Percentiles rank a stretch among this genome's conserved stretches.
phyloP scores from a whole-genome alignment of 2,329 filamentous ascomycete genomes.

The Trichoderma asperellum region DNA sequence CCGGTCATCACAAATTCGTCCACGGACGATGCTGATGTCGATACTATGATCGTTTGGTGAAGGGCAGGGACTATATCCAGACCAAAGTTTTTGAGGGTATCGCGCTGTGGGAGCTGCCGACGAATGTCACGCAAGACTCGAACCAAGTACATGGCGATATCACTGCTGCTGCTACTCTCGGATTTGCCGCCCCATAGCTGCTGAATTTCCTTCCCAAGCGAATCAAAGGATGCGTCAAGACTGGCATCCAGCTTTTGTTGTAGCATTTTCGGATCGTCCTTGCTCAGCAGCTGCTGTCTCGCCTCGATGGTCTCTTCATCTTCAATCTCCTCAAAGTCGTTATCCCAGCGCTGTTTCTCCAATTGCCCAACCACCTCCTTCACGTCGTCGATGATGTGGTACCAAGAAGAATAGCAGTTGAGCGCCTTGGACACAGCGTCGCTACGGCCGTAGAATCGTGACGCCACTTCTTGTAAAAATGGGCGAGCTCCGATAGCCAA shows the following conservation, averaged over 20 bases:
- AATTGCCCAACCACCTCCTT: constrained; percentile 66
- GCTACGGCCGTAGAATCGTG: constrained; percentile 73
- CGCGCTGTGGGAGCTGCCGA: constrained; percentile 61
- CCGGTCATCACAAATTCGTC: constrained; percentile 50
- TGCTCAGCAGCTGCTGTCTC: constrained; percentile 69
- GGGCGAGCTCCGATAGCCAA: constrained; percentile 65
- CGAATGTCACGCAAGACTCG: constrained; percentile 76
- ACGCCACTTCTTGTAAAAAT: constrained; percentile 71
- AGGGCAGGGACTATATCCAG: constrained; percentile 64
- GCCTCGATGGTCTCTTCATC: constrained; percentile 72
- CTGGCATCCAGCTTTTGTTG: constrained; percentile 61
- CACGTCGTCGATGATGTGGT: constrained; percentile 70
- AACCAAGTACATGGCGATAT: constrained; percentile 67
- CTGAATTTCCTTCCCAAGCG: constrained; percentile 60
- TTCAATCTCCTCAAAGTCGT: constrained; percentile 73
- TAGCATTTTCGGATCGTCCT: constrained; percentile 69
- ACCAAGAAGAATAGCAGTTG: constrained; percentile 72
- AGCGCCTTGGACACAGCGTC: constrained; percentile 65
- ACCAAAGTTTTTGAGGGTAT: constrained; percentile 59
- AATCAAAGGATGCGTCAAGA: constrained; percentile 59
- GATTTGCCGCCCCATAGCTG: constrained; percentile 54
- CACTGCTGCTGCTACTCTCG: constrained; percentile 53
- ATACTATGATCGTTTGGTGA: constrained; percentile 62
- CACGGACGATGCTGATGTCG: constrained; percentile 56
- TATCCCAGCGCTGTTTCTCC: constrained; percentile 72